phyloP scores from a whole-genome alignment of 2,329 filamentous ascomycete species.

The Ophiostoma ips region DNA sequence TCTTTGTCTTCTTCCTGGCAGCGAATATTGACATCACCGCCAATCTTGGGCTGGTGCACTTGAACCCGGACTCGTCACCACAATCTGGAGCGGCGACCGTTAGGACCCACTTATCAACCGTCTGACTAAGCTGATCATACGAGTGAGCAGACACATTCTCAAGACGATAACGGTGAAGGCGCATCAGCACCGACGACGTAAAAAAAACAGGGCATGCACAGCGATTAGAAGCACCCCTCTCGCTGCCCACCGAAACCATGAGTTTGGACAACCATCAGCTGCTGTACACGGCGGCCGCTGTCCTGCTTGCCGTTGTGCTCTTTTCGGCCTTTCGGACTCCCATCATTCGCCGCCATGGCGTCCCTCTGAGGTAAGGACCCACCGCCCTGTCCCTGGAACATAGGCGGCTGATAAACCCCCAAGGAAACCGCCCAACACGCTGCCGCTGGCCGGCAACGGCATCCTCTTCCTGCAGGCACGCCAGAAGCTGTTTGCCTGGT shows the following conservation, averaged over 20 bases:
- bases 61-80: too few relatives aligned
- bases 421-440: constrained; percentile 33
- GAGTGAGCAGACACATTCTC: too few relatives aligned
- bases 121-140: too few relatives aligned
- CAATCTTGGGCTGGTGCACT: too few relatives aligned
- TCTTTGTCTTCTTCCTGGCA: too few relatives aligned
- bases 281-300: constrained; percentile 7
- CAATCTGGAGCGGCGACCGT: too few relatives aligned
- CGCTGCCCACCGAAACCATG: neutral
- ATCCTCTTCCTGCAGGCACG: constrained; percentile 46
- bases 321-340: constrained; percentile 10
- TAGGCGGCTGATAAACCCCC: neutral
- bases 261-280: constrained; percentile 4
- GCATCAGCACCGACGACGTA: too few relatives aligned
- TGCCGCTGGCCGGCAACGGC: constrained; percentile 46
- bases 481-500: constrained; percentile 49
- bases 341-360: constrained; percentile 12
- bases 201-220: too few relatives aligned
- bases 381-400: neutral
- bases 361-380: constrained; percentile 5
- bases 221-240: neutral
- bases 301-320: constrained; percentile 5
- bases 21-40: too few relatives aligned
- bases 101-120: too few relatives aligned
- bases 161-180: too few relatives aligned